These are phyloP conservation scores for Marasmius fiardii DNA, from an alignment of 1,284 basidiomycete species.

Conservation along the genomic window DNA sequence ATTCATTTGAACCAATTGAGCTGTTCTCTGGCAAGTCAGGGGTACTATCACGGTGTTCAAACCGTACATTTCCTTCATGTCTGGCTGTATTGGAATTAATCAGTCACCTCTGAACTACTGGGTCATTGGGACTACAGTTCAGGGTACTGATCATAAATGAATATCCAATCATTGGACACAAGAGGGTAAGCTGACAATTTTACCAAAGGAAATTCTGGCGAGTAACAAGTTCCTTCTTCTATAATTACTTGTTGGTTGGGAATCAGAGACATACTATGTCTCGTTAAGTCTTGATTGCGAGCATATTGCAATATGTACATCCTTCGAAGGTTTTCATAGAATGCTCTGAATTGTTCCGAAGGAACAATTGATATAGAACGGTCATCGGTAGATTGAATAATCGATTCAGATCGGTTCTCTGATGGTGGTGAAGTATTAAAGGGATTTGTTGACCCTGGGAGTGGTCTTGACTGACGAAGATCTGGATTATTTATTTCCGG, in stretches of 20 bases:
- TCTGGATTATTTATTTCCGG: too few species aligned
- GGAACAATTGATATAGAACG: background rate
- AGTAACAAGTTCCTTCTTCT: background rate
- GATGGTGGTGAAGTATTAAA: too few species aligned
- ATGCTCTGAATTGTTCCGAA: background rate
- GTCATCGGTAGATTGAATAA: too few species aligned
- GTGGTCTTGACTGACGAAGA: too few species aligned
- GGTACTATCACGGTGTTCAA: background rate
- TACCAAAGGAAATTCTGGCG: background rate
- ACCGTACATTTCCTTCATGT: background rate
- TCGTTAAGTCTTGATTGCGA: background rate
- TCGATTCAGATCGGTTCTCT: too few species aligned
- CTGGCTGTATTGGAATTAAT: background rate
- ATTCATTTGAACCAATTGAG: background rate
- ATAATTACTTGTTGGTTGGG: background rate
- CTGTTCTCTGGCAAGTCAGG: background rate
- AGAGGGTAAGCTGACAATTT: background rate
- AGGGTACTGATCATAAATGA: background rate
- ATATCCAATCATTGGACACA: background rate
- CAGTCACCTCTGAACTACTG: background rate
- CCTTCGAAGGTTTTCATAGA: background rate
- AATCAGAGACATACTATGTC: background rate
- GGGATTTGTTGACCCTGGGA: too few species aligned
- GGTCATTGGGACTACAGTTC: background rate
- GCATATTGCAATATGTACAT: background rate